Evolutionary conservation across 805 yeast genomes (phyloP).

Genomic region (Candida caryicola): DNA sequence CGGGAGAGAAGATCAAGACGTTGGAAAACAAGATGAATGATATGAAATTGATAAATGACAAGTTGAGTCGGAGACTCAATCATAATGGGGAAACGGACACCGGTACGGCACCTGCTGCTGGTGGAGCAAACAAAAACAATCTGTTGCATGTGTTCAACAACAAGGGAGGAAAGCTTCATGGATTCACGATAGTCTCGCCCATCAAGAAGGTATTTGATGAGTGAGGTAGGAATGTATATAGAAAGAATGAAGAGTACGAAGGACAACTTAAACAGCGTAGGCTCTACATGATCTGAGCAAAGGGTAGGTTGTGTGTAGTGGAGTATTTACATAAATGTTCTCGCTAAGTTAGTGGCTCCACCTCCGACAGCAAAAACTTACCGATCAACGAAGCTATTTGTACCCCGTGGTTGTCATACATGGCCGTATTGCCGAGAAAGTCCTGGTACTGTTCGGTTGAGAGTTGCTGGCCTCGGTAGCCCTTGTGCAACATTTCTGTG

Average conservation of each 20-base stretch:
- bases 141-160: constrained; percentile 6
- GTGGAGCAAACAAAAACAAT: constrained; percentile 5
- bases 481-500: constrained; percentile 21
- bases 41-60: constrained; percentile 31
- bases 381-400: no score
- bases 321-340: no score
- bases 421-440: no score
- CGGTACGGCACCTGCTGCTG: background rate
- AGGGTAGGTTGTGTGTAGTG: no score
- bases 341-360: no score
- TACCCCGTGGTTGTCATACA: no score
- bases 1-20: constrained; percentile 33
- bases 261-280: no score
- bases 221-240: no score
- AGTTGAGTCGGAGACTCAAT: constrained; percentile 25
- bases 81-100: constrained; percentile 1
- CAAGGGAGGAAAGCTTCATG: constrained; percentile 38
- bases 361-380: no score
- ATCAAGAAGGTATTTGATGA: constrained; percentile 14
- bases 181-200: constrained; percentile 38
- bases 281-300: no score
- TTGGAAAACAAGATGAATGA: constrained; percentile 31
- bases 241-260: no score
- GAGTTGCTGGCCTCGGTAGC: constrained; percentile 8
- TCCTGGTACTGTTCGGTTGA: no score